Base-by-base conservation (phyloP, 306 rosid species). In the Castanea crenata region DNA sequence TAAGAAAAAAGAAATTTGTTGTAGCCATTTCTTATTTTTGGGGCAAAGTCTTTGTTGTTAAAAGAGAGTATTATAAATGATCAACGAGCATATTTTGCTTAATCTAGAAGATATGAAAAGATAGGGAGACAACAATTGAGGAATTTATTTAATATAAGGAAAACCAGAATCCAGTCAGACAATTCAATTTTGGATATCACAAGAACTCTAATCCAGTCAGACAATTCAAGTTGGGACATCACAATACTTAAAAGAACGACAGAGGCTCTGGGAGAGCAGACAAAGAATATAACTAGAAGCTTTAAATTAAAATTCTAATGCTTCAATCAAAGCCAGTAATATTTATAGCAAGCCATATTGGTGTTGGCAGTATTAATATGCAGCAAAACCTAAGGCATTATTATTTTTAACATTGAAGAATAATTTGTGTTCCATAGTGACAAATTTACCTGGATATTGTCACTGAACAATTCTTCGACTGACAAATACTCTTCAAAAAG, bases 391-490 rank as follows among this genome's bases (percentile, higher is more conserved):
- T 56, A 35, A 32, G 14, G 38, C 27, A 63, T 55, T 61, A 64
- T 34, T 55, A 49, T 29, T 34, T 46, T 38, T 38, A 46, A 67
- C 23, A 74, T 74, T 6, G 34, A 67, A 38, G 55, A 16, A 29
- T 5, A 67, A 32, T 67, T 20, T 67, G 20, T 44, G 59, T 67
- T 71, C 46, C 79, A 55, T 34, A 56, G 52, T 20, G 56, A 83
- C 38, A 80, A 61, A 77, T 75, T 81, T 74, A 92, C 99, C 94
- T 84, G 97, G 84, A 95, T 89, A 78, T 91, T 91, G 88, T 95
- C 99, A 67, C 94, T 95, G 81, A 95, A 93, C 80, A 95, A 86
- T 83, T 95, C 99, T 86, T 92, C 97, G 81, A 90, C 94, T 1
- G 89, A 81, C 81, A 95, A 85, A 83, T 95, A 95, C 87, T 85